Evolutionary conservation across 352 stramenopile species (phyloP), one percentile per base, ranked within the genome.

Genomic region (Globisporangium iwayamae): DNA sequence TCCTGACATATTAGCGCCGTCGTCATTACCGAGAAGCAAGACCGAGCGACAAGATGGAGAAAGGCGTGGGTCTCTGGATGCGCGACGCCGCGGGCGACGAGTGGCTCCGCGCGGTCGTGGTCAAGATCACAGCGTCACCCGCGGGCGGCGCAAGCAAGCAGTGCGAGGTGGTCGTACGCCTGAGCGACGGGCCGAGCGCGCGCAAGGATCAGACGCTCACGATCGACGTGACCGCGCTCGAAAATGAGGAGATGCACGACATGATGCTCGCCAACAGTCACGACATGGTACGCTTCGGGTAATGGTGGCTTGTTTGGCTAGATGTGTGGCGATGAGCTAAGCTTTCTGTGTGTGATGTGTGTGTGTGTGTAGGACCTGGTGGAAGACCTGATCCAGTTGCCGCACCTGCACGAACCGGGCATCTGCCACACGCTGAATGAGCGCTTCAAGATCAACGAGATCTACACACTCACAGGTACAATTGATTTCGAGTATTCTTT

Each of bases 361-460:
- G 8, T 58, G 16, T 2, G 4, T n/a, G 13, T 36, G 13, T 61
- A 87, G 78, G 83, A 94, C 69, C 71, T 93, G 41, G 85, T 95
- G 45, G 87, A 96, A 69, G 95, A 98, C 74, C 75, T 98, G 60
- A 97, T 98, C 71, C 85, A 89, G 66, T 69, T 98, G 16, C 93
- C 91, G 20, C 90, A 98, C 68, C 69, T 98, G 20, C 93, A 98
- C 72, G 94, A 98, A 68, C 91, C 94, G 4, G 91, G 93, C 25
- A 98, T 98, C 67, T 87, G 96, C 43, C 93, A 98, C 76, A 96
- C 85, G 47, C 68, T 98, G 18, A 90, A 92, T 51, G 83, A 96
- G 66, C 85, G 95, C 53, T 98, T 98, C 71, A 87, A 90, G 67
- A 82, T 92, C 59, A 95, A 96, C 68, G 79, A 98, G 67, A 98